Evolutionary conservation across 106 monocot species (phyloP), one percentile per base, ranked within the genome.

Genomic region (Xerophyta viscosa): DNA sequence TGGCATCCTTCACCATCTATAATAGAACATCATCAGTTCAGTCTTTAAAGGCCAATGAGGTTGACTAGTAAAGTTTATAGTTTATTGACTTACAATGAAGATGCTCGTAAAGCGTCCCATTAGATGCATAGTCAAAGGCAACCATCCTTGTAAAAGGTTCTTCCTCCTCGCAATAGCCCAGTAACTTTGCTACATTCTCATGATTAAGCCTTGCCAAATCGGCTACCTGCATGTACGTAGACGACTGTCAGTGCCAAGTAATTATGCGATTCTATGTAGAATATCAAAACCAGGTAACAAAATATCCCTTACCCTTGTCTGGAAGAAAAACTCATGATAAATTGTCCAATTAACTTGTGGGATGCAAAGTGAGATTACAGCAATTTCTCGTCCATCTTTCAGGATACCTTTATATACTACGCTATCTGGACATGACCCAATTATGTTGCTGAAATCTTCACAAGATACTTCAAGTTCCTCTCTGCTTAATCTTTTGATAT

Each of bases 381-480:
- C 89, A 62, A 96, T 88, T 78, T 96, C 96, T 48, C 67, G 54
- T 13, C 89, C 89, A 66, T 77, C 65, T 55, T 79, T 79, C 70
- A 96, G 54, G 29, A 67, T 96, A 17, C 96, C 96, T 71, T 96
- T 96, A 33, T 86, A 96, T 19, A 96, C 73, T 50, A 64, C 43
- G 56, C 65, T 85, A n/a, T 89, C 71, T 45, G 70, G 50, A 52
- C 78, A 85, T 55, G 89, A 85, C 8, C 96, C 81, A 29, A 96
- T 96, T 25, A 96, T 89, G 41, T 96, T 96, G 63, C 96, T 96
- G 56, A 96, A 96, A 69, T 96, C 96, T 73, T 89, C 96, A 62
- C 96, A 96, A 29, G 96, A 84, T 56, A 65, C 68, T 64, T 88
- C 88, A 51, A 96, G 81, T 42, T 85, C 85, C 42, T 77, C 76